These are phyloP conservation scores for Claviceps citrina DNA, from an alignment of 2,329 filamentous ascomycete species.

Conservation along the genomic window DNA sequence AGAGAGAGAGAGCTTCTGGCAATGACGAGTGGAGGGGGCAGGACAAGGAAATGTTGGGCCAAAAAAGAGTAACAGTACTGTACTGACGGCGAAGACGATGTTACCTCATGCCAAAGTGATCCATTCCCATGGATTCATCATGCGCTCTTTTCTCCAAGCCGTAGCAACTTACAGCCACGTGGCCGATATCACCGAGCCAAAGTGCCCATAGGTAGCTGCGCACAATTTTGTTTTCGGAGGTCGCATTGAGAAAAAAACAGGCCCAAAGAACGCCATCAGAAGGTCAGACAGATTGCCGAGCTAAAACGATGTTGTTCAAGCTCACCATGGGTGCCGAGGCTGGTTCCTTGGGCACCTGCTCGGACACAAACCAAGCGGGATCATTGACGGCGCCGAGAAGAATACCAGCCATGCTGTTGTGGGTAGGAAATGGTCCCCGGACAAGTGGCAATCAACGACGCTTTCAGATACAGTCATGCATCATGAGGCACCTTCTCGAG, in stretches of 20 bases:
- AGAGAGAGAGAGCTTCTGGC: no score
- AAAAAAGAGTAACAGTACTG: neutral
- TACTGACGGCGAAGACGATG: conserved; percentile 45
- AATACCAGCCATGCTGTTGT: conserved; percentile 40
- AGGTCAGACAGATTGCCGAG: conserved; percentile 54
- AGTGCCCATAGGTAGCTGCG: conserved; percentile 51
- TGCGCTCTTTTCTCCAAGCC: conserved; percentile 40
- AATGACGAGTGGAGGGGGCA: neutral
- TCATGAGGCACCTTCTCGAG: neutral
- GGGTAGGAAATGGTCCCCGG: neutral
- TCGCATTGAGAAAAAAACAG: conserved; percentile 50
- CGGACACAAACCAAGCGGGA: conserved; percentile 46
- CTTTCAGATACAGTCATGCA: neutral
- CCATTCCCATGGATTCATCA: conserved; percentile 42
- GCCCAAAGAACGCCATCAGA: conserved; percentile 47
- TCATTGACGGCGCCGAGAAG: conserved; percentile 39
- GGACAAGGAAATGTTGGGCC: no score
- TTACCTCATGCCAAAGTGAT: conserved; percentile 62
- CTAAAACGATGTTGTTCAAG: conserved; percentile 41
- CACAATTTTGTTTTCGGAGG: conserved; percentile 49
- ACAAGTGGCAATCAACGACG: conserved; percentile 7
- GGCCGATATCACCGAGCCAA: conserved; percentile 50
- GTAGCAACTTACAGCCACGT: conserved; percentile 45
- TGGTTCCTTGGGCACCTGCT: conserved; percentile 36
- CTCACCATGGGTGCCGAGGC: conserved; percentile 19